phyloP scores from a whole-genome alignment of 192 early-diverging fungal genomes.

The Podila clonocystis region DNA sequence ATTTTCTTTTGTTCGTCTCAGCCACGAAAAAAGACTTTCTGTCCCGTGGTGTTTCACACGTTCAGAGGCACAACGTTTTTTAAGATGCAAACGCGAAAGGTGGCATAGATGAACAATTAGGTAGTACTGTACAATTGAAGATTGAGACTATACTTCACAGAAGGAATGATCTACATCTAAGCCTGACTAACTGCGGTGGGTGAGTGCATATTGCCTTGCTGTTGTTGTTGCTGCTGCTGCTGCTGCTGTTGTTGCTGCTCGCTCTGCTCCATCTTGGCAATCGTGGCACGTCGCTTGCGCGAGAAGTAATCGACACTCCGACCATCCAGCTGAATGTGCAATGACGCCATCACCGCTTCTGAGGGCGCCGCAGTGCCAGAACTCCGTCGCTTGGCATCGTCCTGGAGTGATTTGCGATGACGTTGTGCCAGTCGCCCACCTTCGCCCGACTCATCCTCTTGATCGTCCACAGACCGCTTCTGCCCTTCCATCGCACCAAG shows the following conservation, averaged over 20 bases:
- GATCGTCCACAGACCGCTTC: slow-evolving; percentile 31
- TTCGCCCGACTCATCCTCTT: slow-evolving; percentile 8
- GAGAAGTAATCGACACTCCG: slow-evolving; percentile 50
- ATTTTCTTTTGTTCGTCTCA: neutral
- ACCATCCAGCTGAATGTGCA: slow-evolving; percentile 50
- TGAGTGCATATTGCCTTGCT: neutral
- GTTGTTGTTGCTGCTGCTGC: neutral
- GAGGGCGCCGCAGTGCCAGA: slow-evolving; percentile 23
- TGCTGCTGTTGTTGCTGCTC: slow-evolving; percentile 33
- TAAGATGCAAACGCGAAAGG: no score
- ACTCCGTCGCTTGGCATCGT: slow-evolving; percentile 15
- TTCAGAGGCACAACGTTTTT: no score
- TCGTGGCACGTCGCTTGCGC: slow-evolving; percentile 40
- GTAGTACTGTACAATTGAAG: no score
- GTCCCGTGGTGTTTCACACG: no score
- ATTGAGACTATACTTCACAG: no score
- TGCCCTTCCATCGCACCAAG: slow-evolving; percentile 21
- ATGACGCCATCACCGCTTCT: slow-evolving; percentile 45
- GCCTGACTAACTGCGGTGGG: no score
- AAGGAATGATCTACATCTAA: no score
- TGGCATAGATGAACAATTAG: no score
- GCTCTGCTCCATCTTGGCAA: slow-evolving; percentile 46
- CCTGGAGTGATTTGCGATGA: neutral
- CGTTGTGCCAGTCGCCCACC: neutral
- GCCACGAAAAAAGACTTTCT: no score